Evolutionary conservation across 441 rosid species (phyloP), one percentile per base, ranked within the genome.

Genomic region (Erodium texanum): DNA sequence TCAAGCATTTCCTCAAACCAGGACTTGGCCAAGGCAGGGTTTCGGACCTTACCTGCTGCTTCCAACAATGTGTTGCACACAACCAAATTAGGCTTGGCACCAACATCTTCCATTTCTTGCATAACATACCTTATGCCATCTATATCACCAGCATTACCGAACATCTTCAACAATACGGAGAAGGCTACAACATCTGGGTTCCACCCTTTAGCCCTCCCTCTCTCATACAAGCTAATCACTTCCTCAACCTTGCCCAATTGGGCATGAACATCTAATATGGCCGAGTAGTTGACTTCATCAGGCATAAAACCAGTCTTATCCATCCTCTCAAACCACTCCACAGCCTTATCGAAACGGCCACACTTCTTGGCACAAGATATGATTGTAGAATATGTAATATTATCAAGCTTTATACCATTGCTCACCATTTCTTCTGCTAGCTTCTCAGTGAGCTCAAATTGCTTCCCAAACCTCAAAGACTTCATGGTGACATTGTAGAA

Each of bases 311-410:
- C 93, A 1, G 97, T 89, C 77, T 75, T 87, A 66, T 91, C 89
- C 96, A 93, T 89, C 67, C 90, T 81, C 84, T 89, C 96, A 77
- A 91, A 91, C 99, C 97, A 93, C 62, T 91, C 91, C 52, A 93
- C 81, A 29, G 99, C 96, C 74, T 91, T 86, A 68, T 91, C 82
- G 71, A 85, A 93, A 66, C 69, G 80, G 61, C 73, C 78, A 65
- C 95, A 89, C 73, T 89, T 85, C 69, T 86, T 93, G 8, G 99
- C 99, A 75, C 96, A 82, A 71, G 92, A 81, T 54, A 91, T 93
- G 65, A 93, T 93, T 11, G 99, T 93, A 0, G 99, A 93, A 77
- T 93, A 93, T 11, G 99, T 91, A 66, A 93, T 87, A 76, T 91
- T 93, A 78, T 93, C 96, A 78, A 88, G 97, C 81, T 80, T 82